phyloP scores from a whole-genome alignment of 805 yeast species.

The Candida xyloterini region DNA sequence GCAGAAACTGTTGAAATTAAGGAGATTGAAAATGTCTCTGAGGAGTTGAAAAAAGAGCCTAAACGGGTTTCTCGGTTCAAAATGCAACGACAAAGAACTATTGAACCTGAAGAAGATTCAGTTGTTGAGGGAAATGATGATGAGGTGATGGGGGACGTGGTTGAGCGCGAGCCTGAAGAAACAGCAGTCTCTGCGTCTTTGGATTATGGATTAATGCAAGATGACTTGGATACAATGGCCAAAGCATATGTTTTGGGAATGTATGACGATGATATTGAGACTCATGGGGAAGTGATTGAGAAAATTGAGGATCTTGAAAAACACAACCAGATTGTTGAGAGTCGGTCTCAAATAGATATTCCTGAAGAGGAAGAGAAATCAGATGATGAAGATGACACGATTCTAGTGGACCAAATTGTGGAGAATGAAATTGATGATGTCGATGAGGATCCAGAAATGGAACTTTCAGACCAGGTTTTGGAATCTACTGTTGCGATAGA shows the following conservation, averaged over 20 bases:
- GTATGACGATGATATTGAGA: slow-evolving; percentile 57
- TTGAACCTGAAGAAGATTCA: slow-evolving; percentile 9
- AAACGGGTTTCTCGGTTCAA: slow-evolving; percentile 19
- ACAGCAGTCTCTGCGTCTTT: slow-evolving; percentile 24
- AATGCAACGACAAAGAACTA: slow-evolving; percentile 20
- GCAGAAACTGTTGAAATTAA: slow-evolving; percentile 52
- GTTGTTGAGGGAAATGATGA: slow-evolving; percentile 7
- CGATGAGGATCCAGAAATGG: slow-evolving; percentile 28
- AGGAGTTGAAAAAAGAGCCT: slow-evolving; percentile 35
- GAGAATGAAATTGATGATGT: slow-evolving; percentile 39
- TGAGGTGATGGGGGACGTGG: slow-evolving; percentile 19
- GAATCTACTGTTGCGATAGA: slow-evolving; percentile 49
- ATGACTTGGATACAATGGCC: slow-evolving; percentile 55
- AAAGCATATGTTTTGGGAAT: slow-evolving; percentile 57
- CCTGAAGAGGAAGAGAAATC: slow-evolving; percentile 20
- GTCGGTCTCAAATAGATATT: slow-evolving; percentile 23
- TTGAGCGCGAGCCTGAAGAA: slow-evolving; percentile 2
- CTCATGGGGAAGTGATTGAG: slow-evolving; percentile 55
- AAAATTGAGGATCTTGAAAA: slow-evolving; percentile 51
- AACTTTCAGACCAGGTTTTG: slow-evolving; percentile 35
- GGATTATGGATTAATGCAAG: slow-evolving; percentile 42
- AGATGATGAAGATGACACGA: slow-evolving; percentile 37
- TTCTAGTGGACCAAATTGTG: slow-evolving; percentile 40
- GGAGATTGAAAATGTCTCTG: slow-evolving; percentile 57
- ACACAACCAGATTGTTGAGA: slow-evolving; percentile 47